Evolutionary conservation across 345 rosid genomes (phyloP), one percentile per base, ranked within the genome.

Genomic region (Hirschfeldia incana): DNA sequence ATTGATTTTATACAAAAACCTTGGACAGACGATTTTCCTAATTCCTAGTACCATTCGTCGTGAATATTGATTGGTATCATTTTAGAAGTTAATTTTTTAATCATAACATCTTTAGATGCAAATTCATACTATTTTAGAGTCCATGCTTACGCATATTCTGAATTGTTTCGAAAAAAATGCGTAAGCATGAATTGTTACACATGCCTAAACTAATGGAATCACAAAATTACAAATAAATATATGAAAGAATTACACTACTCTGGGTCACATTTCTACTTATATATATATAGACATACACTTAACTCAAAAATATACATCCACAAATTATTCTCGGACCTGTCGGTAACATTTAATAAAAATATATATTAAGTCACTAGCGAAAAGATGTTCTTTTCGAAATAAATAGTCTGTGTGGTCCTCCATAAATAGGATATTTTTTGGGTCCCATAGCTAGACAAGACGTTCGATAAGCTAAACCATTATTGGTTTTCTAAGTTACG

Each of bases 401-500:
- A n/a, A 49, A 49, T 49, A 49, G 57, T 8, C 57, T 49, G 27
- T 16, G 59, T 53, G 59, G 59, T 53, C 59, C 59, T 53, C 59
- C 59, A 26, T 53, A 53, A 15, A 53, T 16, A 46, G 37, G 37
- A 34, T 34, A 5, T 34, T 34, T 29, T 34, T 34, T 34, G 37
- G 37, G 37, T 7, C 37, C 37, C 5, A 5, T 34, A 34, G 37
- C 37, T 34, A 34, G 37, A 34, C 37, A 34, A 34, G 37, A 34
- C 37, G 37, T 34, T 34, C 8, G 37, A 34, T 34, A 5, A 34
- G 37, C 27, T 64, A 44, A 64, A 28, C 21, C 33, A 26, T 78
- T 55, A 65, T 78, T 65, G 72, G 15, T 53, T 72, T 78, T 71
- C 8, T 3, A 78, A 71, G 49, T 78, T 78, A 78, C 76, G 67